Evolutionary conservation across 345 rosid species (phyloP), one percentile per base, ranked within the genome.

Genomic region (Euphorbia peplus): DNA sequence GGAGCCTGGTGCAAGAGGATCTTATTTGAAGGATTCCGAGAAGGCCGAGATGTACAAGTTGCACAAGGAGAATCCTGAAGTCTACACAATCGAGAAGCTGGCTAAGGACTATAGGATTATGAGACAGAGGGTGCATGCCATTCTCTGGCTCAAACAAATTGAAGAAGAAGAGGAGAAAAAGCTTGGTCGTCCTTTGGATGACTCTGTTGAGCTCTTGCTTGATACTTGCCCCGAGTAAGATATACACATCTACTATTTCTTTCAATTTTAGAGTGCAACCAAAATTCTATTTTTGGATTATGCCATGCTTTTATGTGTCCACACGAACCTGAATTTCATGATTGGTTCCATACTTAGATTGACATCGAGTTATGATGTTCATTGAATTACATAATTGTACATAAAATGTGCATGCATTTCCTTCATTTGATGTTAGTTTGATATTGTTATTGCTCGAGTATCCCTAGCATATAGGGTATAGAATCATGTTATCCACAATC

Each of bases 71-170:
- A 83, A 90, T 72, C 98, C 95, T 0, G 98, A 86, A 76, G 87
- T 85, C 0, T 86, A 95, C 76, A 90, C 95, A 0, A 72, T 91
- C 67, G 91, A 87, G 80, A 87, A 73, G 79, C 88, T 91, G 75
- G 93, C 99, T 11, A 95, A 90, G 74, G 98, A 95, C 76, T 95
- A 82, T 63, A 88, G 96, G 84, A 83, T 95, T 37, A 88, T 95
- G 98, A 87, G 97, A 75, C 99, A 95, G 82, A 85, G 97, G 71
- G 97, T 95, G 66, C 95, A 91, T 63, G 96, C 98, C 8, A 91
- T 95, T 76, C 92, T 95, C 74, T 95, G 96, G 93, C 81, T 91
- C 70, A 95, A 95, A 72, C 88, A 95, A 73, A 80, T 83, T 57
- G 98, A 95, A 76, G 96, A 86, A 73, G 93, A 95, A 80, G 88